A percentile compares a stretch with the other conserved stretches of the same genome.
Evolutionary conservation across 2,329 filamentous ascomycete genomes (phyloP).

Genomic region (Neofusicoccum umdonicola): DNA sequence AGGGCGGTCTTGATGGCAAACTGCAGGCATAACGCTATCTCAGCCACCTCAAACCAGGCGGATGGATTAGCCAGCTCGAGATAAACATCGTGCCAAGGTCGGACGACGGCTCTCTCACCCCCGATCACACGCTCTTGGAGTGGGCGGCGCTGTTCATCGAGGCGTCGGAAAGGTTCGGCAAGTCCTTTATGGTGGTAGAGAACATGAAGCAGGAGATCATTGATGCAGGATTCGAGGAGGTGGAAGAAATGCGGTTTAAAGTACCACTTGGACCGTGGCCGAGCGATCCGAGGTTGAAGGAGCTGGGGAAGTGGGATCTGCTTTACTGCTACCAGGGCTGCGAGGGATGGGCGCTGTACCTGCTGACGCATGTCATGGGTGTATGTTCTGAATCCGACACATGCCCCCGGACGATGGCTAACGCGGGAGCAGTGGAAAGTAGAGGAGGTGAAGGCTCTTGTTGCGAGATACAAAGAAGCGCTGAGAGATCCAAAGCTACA

Average conservation of each 20-base stretch:
- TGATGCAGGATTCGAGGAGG: conserved; percentile 54
- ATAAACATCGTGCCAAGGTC: conserved; percentile 26
- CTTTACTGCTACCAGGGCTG: conserved; percentile 36
- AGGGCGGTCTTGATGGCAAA: conserved; percentile 17
- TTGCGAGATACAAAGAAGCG: background rate
- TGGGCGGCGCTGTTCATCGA: conserved; percentile 25
- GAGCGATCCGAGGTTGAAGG: conserved; percentile 30
- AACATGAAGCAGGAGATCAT: conserved; percentile 45
- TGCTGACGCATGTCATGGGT: conserved; percentile 26
- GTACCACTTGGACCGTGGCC: conserved; percentile 34
- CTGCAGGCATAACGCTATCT: background rate
- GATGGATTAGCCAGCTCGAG: conserved; percentile 30
- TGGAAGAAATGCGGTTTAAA: conserved; percentile 45
- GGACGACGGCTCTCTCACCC: conserved; percentile 24
- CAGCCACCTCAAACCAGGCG: conserved; percentile 21
- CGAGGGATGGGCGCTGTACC: conserved; percentile 36
- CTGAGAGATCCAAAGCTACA: background rate
- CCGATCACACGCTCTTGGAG: conserved; percentile 26
- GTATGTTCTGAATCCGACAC: background rate
- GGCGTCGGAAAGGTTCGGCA: conserved; percentile 28
- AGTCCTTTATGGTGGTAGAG: conserved; percentile 34
- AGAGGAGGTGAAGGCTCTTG: background rate
- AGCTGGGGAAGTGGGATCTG: conserved; percentile 32
- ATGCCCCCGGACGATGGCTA: background rate
- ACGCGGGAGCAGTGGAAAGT: background rate